Conservation (phyloP, 768 basidiomycete species). For the Termitomyces sp. region DNA sequence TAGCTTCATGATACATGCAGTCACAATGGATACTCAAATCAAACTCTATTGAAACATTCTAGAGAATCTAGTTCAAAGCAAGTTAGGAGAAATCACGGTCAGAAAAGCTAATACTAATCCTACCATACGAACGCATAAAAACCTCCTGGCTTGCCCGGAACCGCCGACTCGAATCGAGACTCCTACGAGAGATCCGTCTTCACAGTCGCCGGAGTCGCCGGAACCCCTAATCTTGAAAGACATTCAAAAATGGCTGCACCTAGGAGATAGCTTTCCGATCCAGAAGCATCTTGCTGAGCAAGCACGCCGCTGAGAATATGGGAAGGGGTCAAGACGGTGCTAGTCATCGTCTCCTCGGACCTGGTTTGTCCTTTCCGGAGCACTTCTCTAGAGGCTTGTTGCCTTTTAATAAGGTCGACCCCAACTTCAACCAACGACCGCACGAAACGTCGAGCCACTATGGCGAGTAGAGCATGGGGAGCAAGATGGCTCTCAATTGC, state of each 20-base stretch:
- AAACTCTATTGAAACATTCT: conserved; percentile 1
- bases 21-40: neutral
- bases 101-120: neutral
- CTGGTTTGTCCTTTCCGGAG: conserved; percentile 13
- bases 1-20: neutral
- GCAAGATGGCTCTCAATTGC: conserved; percentile 33
- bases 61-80: neutral
- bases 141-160: conserved; percentile 12
- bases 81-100: neutral
- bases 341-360: conserved; percentile 11
- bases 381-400: conserved; percentile 21
- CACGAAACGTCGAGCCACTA: conserved; percentile 31
- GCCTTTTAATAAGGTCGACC: conserved; percentile 29
- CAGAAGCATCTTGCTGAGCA: conserved; percentile 20
- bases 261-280: conserved; percentile 3
- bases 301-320: conserved; percentile 41
- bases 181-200: neutral
- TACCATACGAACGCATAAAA: neutral
- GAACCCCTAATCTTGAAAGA: conserved; percentile 28
- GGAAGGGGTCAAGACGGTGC: conserved; percentile 35
- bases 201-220: neutral
- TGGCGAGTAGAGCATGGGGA: conserved; percentile 37
- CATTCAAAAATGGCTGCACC: conserved; percentile 23
- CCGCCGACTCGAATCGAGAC: conserved; percentile 2
- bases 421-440: conserved; percentile 33